phyloP scores from a whole-genome alignment of 352 stramenopile genomes.

The Phytophthora meadii region DNA sequence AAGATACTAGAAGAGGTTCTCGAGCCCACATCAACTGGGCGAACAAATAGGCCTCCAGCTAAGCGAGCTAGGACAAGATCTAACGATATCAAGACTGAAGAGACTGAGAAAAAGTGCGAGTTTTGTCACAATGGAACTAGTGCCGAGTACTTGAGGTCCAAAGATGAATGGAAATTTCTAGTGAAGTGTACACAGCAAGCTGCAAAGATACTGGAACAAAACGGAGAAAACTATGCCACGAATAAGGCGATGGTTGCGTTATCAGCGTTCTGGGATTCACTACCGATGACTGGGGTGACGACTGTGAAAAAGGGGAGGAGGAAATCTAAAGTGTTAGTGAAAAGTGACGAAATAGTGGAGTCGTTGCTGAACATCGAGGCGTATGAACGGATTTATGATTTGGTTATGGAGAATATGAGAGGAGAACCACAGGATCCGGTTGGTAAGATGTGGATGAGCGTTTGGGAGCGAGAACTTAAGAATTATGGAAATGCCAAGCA shows the following conservation, averaged over 20 bases:
- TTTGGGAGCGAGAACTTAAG: constrained; percentile 46
- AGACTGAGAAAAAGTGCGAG: constrained; percentile 13
- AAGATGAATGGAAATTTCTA: constrained; percentile 29
- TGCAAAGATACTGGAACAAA: constrained; percentile 26
- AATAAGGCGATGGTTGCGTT: constrained; percentile 31
- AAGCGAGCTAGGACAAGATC: constrained; percentile 25
- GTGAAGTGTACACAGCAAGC: constrained; percentile 28
- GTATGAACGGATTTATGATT: constrained; percentile 27
- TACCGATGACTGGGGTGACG: constrained; percentile 12
- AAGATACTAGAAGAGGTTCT: constrained; percentile 51
- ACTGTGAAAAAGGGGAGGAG: constrained; percentile 18
- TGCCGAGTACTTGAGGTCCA: constrained; percentile 23
- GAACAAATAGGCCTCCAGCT: constrained; percentile 1
- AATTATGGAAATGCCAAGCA: constrained; percentile 8
- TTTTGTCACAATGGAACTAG: constrained; percentile 39
- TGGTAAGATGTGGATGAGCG: constrained; percentile 36
- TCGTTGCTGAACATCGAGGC: constrained; percentile 13
- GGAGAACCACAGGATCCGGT: neutral
- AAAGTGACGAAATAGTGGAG: constrained; percentile 1
- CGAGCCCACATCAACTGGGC: constrained; percentile 33
- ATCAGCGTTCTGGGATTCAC: constrained; percentile 30
- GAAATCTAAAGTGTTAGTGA: constrained; percentile 18
- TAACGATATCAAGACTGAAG: constrained; percentile 2
- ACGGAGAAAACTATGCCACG: constrained; percentile 24
- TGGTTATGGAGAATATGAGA: neutral